A percentile compares a stretch with the other conserved stretches of the same genome.
Conservation (phyloP, 192 early-diverging fungal genomes). For the Coemansia sp. region DNA sequence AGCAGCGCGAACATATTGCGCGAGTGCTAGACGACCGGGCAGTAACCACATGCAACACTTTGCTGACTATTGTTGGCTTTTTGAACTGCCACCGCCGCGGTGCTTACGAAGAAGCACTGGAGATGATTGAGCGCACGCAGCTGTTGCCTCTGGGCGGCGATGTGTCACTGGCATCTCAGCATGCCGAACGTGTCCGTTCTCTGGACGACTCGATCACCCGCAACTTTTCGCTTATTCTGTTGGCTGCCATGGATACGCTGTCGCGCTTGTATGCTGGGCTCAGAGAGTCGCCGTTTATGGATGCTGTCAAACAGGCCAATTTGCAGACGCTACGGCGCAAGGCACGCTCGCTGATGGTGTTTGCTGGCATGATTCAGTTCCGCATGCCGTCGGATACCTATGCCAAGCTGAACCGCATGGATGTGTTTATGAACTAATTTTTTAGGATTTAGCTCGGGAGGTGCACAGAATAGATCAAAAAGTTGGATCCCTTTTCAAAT, state of each 20-base stretch:
- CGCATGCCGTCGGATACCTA: conserved; percentile 80
- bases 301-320: conserved; percentile 47
- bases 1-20: conserved; percentile 54
- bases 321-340: conserved; percentile 59
- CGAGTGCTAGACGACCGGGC: conserved; percentile 34
- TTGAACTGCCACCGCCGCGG: conserved; percentile 54
- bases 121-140: conserved; percentile 58
- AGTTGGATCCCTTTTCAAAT: too few species aligned
- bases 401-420: conserved; percentile 72
- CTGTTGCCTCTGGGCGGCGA: conserved; percentile 66
- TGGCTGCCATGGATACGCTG: conserved; percentile 70
- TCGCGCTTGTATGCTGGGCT: conserved; percentile 59
- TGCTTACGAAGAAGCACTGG: conserved; percentile 62
- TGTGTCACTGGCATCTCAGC: conserved; percentile 57
- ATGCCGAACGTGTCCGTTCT: conserved; percentile 63
- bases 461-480: too few species aligned
- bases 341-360: conserved; percentile 72
- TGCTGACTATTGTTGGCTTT: conserved; percentile 66
- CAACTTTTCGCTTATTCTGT: conserved; percentile 74
- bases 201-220: conserved; percentile 69
- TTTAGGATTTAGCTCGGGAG: neutral
- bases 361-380: conserved; percentile 84
- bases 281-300: conserved; percentile 57
- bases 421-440: conserved; percentile 60
- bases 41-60: conserved; percentile 56